Evolutionary conservation across 805 yeast species (phyloP).

Genomic region (Cyberlindnera nakhonratchasimensis): DNA sequence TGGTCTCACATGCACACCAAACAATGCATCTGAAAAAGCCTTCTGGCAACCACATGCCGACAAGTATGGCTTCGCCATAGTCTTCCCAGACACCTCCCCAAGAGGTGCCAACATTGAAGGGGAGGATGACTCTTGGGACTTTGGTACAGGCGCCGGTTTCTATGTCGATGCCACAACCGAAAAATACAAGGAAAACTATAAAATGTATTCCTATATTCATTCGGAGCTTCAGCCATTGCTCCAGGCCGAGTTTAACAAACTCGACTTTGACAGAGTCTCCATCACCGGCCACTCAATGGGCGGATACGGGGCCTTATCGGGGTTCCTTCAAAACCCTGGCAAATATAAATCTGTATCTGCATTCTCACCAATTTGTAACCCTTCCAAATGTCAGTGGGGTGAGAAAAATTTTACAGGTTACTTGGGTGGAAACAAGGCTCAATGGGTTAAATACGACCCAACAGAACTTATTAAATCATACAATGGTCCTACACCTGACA

Average conservation of each 20-base stretch:
- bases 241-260: constrained; percentile 30
- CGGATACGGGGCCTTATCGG: constrained; percentile 85
- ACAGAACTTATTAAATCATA: constrained; percentile 61
- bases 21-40: constrained; percentile 92
- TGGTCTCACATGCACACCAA: constrained; percentile 91
- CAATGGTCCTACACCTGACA: constrained; percentile 50
- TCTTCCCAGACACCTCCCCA: constrained; percentile 97
- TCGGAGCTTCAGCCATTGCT: constrained; percentile 59
- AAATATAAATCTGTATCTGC: constrained; percentile 79
- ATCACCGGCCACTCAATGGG: constrained; percentile 99
- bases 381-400: constrained; percentile 82
- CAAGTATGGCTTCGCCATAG: constrained; percentile 78
- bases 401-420: constrained; percentile 77
- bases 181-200: constrained; percentile 70
- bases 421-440: constrained; percentile 49
- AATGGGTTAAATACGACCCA: constrained; percentile 84
- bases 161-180: constrained; percentile 78
- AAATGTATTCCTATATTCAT: constrained; percentile 82
- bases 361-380: constrained; percentile 87
- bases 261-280: constrained; percentile 65
- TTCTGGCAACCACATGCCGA: constrained; percentile 78
- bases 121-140: constrained; percentile 82
- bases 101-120: constrained; percentile 76
- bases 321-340: constrained; percentile 65
- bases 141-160: constrained; percentile 95